Percentiles rank a stretch among this genome's conserved stretches.
phyloP scores from a whole-genome alignment of 2,329 filamentous ascomycete genomes.

The Botrytis pseudocinerea region DNA sequence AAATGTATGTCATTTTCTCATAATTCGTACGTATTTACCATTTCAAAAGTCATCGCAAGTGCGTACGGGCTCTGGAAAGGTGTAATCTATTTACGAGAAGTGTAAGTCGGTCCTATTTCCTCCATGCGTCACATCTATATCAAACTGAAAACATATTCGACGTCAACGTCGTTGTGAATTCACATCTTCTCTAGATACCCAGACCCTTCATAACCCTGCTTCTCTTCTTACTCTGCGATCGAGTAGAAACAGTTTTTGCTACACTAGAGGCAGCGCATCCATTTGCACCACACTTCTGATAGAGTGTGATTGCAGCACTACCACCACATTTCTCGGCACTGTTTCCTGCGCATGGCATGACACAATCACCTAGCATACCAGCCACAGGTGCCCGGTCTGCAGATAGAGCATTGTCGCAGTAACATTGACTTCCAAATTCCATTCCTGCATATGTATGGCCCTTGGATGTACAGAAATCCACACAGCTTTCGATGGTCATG shows the following conservation, averaged over 20 bases:
- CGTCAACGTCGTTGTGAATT: not conserved
- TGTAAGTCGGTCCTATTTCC: not conserved
- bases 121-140: not conserved
- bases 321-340: slow-evolving; percentile 22
- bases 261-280: not conserved
- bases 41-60: not conserved
- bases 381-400: slow-evolving; percentile 10
- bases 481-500: slow-evolving; percentile 20
- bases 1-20: not conserved
- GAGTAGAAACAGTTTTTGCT: not conserved
- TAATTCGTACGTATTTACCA: not conserved
- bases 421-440: slow-evolving; percentile 22
- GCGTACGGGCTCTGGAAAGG: too few species aligned
- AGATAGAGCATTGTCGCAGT: slow-evolving; percentile 12
- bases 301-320: slow-evolving; percentile 17
- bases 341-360: slow-evolving; percentile 21
- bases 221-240: not conserved
- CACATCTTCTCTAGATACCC: not conserved
- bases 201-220: not conserved
- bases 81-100: not conserved
- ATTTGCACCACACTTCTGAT: slow-evolving; percentile 12
- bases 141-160: not conserved
- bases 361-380: slow-evolving; percentile 12
- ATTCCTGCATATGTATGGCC: slow-evolving; percentile 22
- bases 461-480: slow-evolving; percentile 16